A percentile compares a stretch with the other conserved stretches of the same genome.
phyloP scores from a whole-genome alignment of 2,329 filamentous ascomycete genomes.

The Neodidymelliopsis sp. region DNA sequence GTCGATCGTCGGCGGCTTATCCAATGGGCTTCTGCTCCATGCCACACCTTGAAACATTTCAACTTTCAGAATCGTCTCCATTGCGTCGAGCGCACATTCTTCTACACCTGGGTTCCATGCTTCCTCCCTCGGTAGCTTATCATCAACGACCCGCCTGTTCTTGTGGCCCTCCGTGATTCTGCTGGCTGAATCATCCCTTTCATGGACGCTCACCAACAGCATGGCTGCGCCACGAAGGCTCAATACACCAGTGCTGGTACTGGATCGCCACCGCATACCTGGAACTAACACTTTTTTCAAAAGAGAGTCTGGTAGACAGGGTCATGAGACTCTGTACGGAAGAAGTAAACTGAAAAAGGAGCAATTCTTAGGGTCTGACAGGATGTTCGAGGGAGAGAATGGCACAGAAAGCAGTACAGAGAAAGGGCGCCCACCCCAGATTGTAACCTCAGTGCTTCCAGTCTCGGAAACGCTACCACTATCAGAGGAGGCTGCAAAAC shows the following conservation, averaged over 20 bases:
- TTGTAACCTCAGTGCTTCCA: background rate
- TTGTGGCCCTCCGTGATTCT: conserved; percentile 7
- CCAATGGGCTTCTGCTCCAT: background rate
- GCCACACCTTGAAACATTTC: conserved; percentile 8
- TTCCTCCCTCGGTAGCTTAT: background rate
- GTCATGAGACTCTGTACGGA: background rate
- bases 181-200: conserved; percentile 16
- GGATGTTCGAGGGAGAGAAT: background rate
- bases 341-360: background rate
- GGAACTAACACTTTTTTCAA: too few relatives aligned
- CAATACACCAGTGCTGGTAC: conserved; percentile 7
- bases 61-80: conserved; percentile 14
- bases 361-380: too few relatives aligned
- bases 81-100: background rate
- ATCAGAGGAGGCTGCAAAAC: too few relatives aligned
- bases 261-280: background rate
- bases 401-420: background rate
- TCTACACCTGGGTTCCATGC: background rate
- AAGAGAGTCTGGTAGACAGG: conserved; percentile 9
- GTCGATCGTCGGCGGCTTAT: background rate
- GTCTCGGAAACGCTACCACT: background rate
- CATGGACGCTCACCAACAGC: conserved; percentile 1
- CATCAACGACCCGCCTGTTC: background rate
- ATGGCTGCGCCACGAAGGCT: conserved; percentile 5
- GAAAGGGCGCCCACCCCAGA: background rate